Evolutionary conservation across 73 alveolate species (phyloP).

Genomic region (Paramecium primaurelia): DNA sequence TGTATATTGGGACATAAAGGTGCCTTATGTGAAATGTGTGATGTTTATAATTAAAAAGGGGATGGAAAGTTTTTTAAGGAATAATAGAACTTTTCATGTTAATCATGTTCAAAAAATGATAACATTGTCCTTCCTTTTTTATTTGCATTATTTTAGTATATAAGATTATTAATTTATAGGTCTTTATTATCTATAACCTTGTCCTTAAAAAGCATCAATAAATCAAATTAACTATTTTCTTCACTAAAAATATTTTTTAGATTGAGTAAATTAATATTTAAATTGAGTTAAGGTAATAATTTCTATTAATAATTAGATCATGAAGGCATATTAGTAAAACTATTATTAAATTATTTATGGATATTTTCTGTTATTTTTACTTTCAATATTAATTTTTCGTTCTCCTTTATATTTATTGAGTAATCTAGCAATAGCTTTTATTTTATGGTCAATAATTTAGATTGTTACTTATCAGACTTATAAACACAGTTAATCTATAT

Average conservation of each 20-base stretch:
- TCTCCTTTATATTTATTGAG: background rate
- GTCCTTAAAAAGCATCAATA: background rate
- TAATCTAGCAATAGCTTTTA: background rate
- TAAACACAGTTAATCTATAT: background rate
- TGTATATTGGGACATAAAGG: constrained; percentile 40
- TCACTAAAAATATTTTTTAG: background rate
- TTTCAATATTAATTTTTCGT: background rate
- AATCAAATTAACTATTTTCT: background rate
- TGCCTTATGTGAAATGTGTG: constrained; percentile 46
- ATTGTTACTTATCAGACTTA: background rate
- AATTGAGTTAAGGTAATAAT: background rate
- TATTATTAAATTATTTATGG: background rate
- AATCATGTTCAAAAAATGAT: background rate
- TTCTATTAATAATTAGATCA: background rate
- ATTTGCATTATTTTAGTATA: background rate
- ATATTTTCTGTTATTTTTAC: background rate
- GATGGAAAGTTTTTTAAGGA: background rate
- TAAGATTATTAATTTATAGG: background rate
- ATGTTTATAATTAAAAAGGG: background rate
- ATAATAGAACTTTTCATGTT: background rate
- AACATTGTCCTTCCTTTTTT: background rate
- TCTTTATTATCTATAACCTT: background rate
- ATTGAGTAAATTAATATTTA: background rate
- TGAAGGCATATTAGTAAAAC: background rate
- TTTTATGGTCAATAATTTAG: background rate